phyloP scores from a whole-genome alignment of 163 green algal species.

The Chlamydomonas reinhardtii region DNA sequence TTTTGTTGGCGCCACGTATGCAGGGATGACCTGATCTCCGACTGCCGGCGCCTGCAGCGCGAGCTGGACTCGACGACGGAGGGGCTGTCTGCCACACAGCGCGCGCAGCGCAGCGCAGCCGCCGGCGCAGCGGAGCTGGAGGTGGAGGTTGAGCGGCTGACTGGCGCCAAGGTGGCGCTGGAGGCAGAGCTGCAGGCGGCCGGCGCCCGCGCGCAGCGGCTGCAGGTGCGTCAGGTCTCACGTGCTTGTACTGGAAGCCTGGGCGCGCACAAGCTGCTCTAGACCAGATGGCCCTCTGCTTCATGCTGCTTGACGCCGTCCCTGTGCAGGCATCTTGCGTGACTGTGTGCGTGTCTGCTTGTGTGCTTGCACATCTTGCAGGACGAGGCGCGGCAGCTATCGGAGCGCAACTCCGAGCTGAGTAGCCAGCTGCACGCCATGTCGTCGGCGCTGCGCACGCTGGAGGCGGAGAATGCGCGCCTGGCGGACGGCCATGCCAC shows the following conservation, averaged over 20 bases:
- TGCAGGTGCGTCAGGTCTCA: conserved; percentile 7
- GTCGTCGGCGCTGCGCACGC: conserved; percentile 6
- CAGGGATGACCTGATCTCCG: conserved; percentile 31
- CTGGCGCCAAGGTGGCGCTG: background rate
- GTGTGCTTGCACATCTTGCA: background rate
- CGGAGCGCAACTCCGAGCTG: conserved; percentile 28
- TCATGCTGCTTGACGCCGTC: no score
- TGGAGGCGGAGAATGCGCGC: conserved; percentile 31
- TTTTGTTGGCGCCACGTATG: background rate
- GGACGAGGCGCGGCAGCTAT: conserved; percentile 16
- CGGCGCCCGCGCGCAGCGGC: background rate
- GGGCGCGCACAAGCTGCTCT: no score
- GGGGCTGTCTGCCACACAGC: conserved; percentile 4
- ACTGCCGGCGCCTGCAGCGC: conserved; percentile 20
- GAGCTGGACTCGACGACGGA: conserved; percentile 29
- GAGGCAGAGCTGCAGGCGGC: conserved; percentile 18
- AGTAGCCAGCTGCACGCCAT: conserved; percentile 3
- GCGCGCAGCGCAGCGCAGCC: conserved; percentile 18
- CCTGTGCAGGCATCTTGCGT: no score
- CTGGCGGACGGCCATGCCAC: conserved; percentile 18
- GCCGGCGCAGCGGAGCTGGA: conserved; percentile 18
- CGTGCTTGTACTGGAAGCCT: no score
- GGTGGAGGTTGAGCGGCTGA: conserved; percentile 21
- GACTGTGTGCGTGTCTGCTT: no score
- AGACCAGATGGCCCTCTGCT: no score